A percentile compares a stretch with the other conserved stretches of the same genome.
Evolutionary conservation across 2,329 filamentous ascomycete species (phyloP).

Genomic region (Allantophomopsis lycopodina): DNA sequence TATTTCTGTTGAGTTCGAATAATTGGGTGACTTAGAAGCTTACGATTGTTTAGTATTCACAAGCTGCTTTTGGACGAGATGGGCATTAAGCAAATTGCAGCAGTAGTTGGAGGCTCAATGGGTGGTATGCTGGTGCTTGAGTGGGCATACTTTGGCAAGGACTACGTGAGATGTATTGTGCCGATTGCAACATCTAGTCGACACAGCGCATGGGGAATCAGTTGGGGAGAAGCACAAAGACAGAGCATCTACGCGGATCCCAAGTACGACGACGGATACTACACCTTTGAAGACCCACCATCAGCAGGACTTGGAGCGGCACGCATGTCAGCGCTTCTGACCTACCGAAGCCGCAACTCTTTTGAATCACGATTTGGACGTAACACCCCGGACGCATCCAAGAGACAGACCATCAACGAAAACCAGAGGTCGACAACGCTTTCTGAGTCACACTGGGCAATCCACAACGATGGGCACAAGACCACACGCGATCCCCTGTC

Average conservation of each 20-base stretch:
- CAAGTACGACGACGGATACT: slow-evolving; percentile 97
- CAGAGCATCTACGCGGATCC: slow-evolving; percentile 96
- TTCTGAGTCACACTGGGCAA: slow-evolving; percentile 53
- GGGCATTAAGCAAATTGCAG: slow-evolving; percentile 64
- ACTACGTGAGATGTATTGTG: slow-evolving; percentile 69
- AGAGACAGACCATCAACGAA: slow-evolving; percentile 70
- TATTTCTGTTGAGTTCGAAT: slow-evolving; percentile 2
- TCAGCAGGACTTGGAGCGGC: slow-evolving; percentile 79
- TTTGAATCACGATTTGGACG: slow-evolving; percentile 93
- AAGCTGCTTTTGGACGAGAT: slow-evolving; percentile 69
- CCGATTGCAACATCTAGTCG: slow-evolving; percentile 75
- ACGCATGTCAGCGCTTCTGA: slow-evolving; percentile 91
- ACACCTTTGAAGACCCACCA: slow-evolving; percentile 75
- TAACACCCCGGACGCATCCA: slow-evolving; percentile 77
- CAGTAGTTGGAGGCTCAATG: slow-evolving; percentile 72
- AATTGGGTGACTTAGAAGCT: slow-evolving; percentile 2
- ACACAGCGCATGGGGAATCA: slow-evolving; percentile 83
- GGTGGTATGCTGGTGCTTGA: slow-evolving; percentile 86
- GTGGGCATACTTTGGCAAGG: slow-evolving; percentile 81
- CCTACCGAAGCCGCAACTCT: slow-evolving; percentile 91
- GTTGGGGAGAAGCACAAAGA: slow-evolving; percentile 78
- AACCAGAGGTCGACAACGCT: slow-evolving; percentile 44
- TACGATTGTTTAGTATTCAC: slow-evolving; percentile 45
- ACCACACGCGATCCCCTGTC: slow-evolving; percentile 39
- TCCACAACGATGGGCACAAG: slow-evolving; percentile 72